Base-by-base conservation (phyloP, 805 yeast species). In the Spathaspora hagerdaliae region DNA sequence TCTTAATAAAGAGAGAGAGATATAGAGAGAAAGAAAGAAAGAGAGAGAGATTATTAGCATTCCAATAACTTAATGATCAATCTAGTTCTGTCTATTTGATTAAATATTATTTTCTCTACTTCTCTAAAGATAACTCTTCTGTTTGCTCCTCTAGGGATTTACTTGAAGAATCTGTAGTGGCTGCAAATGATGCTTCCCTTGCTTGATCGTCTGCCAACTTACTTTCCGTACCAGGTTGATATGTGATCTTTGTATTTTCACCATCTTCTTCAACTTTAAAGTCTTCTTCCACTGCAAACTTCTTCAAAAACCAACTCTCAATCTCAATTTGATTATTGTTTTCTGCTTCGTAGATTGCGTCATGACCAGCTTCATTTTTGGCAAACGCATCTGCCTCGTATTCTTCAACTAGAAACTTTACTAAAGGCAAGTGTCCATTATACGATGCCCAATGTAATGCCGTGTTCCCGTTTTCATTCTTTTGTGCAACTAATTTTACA, bases 391-490 rank as follows among this genome's bases (percentile, higher is more conserved):
- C 96, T 1, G 90, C 96, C 5, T 77, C 76, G 54, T 79, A 86
- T 46, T 79, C 75, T 15, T 86, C 92, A 63, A 92, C 83, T 38
- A 94, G 69, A 10, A 79, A 56, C 60, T 85, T 67, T 15, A 88
- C 92, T 7, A 84, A 70, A 2, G 78, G 82, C 46, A 88, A 63
- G 56, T 90, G 90, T 1, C 97, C 98, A 57, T 87, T 90, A 52
- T 82, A 78, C 0, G 96, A 78, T 0, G 98, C 97, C 99, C 99
- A 94, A 63, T 94, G 98, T 51, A 94, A 73, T 1, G 98, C 86
- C 0, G 99, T 91, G 63, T 94, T 94, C 1, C 98, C 99, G 15
- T 85, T 80, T 41, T 80, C 85, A 60, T 94, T 94, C 45, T 71
- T 48, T 13, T 53, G 54, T 26, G 60, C 49, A 11, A 65, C 72